These are phyloP conservation scores for Glycine soja DNA, from an alignment of 306 rosid species.

Conservation along the genomic window DNA sequence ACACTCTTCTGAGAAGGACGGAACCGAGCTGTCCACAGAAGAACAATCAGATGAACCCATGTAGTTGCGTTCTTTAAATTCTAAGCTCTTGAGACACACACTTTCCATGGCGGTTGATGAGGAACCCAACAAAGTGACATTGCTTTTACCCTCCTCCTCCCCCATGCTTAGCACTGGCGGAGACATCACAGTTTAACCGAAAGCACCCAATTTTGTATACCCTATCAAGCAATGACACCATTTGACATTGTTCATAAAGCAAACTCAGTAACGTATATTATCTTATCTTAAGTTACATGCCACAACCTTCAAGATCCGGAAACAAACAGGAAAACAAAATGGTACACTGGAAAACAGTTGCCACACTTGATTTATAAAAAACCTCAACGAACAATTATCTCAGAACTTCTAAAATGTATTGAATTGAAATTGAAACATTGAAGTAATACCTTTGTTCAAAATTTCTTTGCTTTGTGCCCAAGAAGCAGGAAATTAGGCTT, in stretches of 20 bases:
- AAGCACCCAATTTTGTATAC: constrained; percentile 38
- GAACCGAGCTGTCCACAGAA: constrained; percentile 69
- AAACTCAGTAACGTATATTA: background rate
- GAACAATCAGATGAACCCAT: constrained; percentile 85
- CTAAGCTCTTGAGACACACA: constrained; percentile 51
- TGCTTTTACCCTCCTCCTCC: constrained; percentile 72
- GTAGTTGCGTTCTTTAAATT: constrained; percentile 76
- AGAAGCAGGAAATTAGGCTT: constrained; percentile 17
- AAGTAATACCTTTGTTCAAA: constrained; percentile 42
- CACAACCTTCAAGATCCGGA: constrained; percentile 13
- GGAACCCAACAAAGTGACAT: constrained; percentile 70
- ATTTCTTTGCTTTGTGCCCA: constrained; percentile 34
- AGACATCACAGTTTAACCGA: constrained; percentile 62
- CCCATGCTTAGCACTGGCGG: constrained; percentile 65
- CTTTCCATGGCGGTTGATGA: constrained; percentile 61
- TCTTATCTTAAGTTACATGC: constrained; percentile 1
- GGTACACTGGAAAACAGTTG: constrained; percentile 37
- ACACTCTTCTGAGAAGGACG: constrained; percentile 57
- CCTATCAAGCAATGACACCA: constrained; percentile 48
- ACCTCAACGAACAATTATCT: constrained; percentile 31
- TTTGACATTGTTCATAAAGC: constrained; percentile 37
- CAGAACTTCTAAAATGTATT: constrained; percentile 34
- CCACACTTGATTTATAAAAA: constrained; percentile 40
- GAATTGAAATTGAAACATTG: constrained; percentile 28
- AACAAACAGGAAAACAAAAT: constrained; percentile 28